A percentile compares a stretch with the other conserved stretches of the same genome.
Evolutionary conservation across 2,329 filamentous ascomycete genomes (phyloP).

Genomic region (Phialophora macrospora): DNA sequence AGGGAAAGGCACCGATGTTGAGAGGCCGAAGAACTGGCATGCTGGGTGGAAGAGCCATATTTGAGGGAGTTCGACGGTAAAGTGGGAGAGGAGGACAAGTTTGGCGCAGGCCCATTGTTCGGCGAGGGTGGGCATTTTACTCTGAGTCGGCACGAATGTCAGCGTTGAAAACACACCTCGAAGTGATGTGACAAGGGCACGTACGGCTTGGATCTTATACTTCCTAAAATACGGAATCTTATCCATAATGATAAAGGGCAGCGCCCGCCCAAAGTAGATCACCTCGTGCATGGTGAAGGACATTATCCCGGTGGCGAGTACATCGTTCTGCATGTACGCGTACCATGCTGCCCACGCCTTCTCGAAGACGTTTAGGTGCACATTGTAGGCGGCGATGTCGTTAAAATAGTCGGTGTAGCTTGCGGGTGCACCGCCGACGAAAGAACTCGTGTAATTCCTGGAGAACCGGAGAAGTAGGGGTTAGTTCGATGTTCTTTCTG

Average conservation of each 20-base stretch:
- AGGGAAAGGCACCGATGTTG: conserved; percentile 88
- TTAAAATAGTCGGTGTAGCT: conserved; percentile 71
- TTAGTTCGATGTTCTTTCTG: not conserved
- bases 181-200: conserved; percentile 41
- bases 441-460: conserved; percentile 51
- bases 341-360: conserved; percentile 96
- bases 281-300: conserved; percentile 94
- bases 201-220: conserved; percentile 90
- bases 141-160: conserved; percentile 46
- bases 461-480: not conserved
- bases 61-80: conserved; percentile 96
- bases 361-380: conserved; percentile 84
- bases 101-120: conserved; percentile 95
- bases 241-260: conserved; percentile 95
- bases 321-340: conserved; percentile 96
- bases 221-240: conserved; percentile 82
- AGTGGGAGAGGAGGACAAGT: conserved; percentile 91
- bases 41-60: conserved; percentile 87
- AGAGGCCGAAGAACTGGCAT: conserved; percentile 88
- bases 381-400: conserved; percentile 72
- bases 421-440: conserved; percentile 50
- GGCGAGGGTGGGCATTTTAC: conserved; percentile 86
- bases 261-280: conserved; percentile 88
- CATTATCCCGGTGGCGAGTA: conserved; percentile 94
- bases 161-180: conserved; percentile 21